Evolutionary conservation across 1,284 basidiomycete species (phyloP), one percentile per base, ranked within the genome.

Genomic region (Ceraceosorus bombacis): DNA sequence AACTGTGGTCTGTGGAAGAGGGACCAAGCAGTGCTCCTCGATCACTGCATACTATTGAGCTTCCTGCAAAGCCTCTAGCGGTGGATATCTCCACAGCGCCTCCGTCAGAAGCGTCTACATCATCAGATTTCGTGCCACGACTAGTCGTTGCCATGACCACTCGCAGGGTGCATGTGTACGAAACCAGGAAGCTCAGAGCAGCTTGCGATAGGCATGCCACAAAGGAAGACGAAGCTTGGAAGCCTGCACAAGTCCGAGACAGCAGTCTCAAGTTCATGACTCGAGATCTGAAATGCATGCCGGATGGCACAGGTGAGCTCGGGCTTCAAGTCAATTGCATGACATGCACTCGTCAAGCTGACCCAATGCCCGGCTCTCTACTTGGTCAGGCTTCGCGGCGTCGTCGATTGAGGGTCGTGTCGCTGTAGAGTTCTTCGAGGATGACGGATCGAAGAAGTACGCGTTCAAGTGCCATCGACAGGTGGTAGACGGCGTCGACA

Each of bases 401-500:
- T 88, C 87, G 0, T 94, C 90, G 0, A 90, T 96, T 13, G 95
- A 99, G 77, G 94, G 94, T 0, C 84, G 94, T 48, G 92, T 98
- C 59, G 91, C 93, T 0, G 93, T 98, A 49, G 95, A 99, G 78
- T 97, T 95, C 79, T 93, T 97, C 73, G 90, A 96, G 69, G 83
- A 84, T 36, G 81, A 82, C 0, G 91, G 96, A 78, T 67, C 69
- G 48, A 87, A 88, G 77, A 96, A 96, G 79, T 99, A 98, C 77
- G 95, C 95, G 2, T 99, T 97, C 84, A 93, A 97, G 76, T 96
- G 93, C 70, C 94, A 99, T 75, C 83, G 94, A 15, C 87, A 91
- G 74, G 86, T 88, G 1, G 85, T 92, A 55, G 86, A 90, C 53
- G 89, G 88, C 43, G 87, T 89, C n/a, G 95, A 99, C 76, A 89